Evolutionary conservation across 164 flowering plant genomes (phyloP), one percentile per base, ranked within the genome.

Genomic region (Stephania japonica): DNA sequence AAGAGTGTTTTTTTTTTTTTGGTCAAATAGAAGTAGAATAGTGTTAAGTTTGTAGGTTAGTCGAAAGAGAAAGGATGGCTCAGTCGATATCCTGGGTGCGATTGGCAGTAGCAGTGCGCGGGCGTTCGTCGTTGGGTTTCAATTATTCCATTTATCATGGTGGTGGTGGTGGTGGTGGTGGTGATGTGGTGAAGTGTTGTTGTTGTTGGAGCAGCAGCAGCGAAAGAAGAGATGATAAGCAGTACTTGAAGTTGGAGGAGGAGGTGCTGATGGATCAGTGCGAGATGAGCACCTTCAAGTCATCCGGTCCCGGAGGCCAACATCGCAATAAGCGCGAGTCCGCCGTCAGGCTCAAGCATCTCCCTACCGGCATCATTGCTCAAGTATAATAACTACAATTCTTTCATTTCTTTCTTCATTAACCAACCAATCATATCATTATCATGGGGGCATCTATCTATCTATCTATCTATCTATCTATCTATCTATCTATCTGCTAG

Each of bases 221-320:
- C 49, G 25, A 43, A 13, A 21, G 41, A 14, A 14, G 42, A 26
- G 43, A 18, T 49, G 84, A n/a, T n/a, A n/a, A n/a, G n/a, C n/a
- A 80, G 32, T 92, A 75, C 75, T 67, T 93, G 59, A 73, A 44
- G 65, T 65, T 90, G 70, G 65, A 87, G 8, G 98, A 95, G 77
- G 89, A 90, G 24, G 83, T 89, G 72, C 81, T 91, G 74, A 85
- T 91, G 87, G 77, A 80, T 9, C 91, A 91, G 73, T 95, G 98
- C 70, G 89, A 93, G 68, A 86, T 89, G 92, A 80, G 42, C 67
- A 91, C 98, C 8, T 96, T 86, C 80, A 93, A 89, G 86, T 71
- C 90, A 6, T 96, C 98, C 0, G 99, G 99, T 0, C 98, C 98
- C 0, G 99, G 99, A 0, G 98, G 99, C 13, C 98, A 96, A 80